phyloP scores from a whole-genome alignment of 176 grass and related monocot species.

The Tillandsia leiboldiana region DNA sequence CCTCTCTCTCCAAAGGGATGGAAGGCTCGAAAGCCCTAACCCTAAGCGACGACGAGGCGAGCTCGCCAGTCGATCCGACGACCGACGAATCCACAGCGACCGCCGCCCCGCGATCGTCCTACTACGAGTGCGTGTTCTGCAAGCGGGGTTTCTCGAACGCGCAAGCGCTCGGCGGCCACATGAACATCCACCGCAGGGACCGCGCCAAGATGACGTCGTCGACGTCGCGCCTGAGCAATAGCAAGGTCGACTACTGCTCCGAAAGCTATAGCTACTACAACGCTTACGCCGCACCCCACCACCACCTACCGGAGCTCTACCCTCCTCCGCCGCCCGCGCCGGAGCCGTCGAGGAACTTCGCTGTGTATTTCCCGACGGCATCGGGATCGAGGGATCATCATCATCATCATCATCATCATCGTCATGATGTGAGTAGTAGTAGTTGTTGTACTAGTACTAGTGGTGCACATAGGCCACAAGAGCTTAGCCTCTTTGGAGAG shows the following conservation, averaged over 20 bases:
- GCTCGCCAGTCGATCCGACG: not conserved
- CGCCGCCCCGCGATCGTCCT: slow-evolving; percentile 10
- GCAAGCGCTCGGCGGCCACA: slow-evolving; percentile 60
- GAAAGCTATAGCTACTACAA: not conserved
- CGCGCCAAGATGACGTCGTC: slow-evolving; percentile 16
- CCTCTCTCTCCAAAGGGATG: not conserved
- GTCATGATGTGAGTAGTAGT: no score
- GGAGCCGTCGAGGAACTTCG: not conserved
- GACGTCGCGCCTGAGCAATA: not conserved
- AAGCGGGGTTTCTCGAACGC: slow-evolving; percentile 60
- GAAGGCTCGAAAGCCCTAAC: slow-evolving; percentile 16
- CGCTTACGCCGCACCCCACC: not conserved
- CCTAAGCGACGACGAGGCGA: slow-evolving; percentile 13
- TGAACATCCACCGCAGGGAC: slow-evolving; percentile 62
- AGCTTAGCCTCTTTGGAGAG: not conserved
- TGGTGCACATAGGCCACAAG: not conserved
- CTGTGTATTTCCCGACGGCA: not conserved
- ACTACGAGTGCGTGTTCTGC: slow-evolving; percentile 67
- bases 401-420: no score
- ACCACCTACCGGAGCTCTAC: no score
- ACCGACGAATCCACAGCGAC: not conserved
- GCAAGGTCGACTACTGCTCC: slow-evolving; percentile 5
- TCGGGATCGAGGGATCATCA: not conserved
- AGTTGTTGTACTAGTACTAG: no score
- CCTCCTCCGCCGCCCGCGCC: not conserved